Base-by-base conservation (phyloP, 371 early-diverging fungal genomes). In the Umbelopsis sp. region DNA sequence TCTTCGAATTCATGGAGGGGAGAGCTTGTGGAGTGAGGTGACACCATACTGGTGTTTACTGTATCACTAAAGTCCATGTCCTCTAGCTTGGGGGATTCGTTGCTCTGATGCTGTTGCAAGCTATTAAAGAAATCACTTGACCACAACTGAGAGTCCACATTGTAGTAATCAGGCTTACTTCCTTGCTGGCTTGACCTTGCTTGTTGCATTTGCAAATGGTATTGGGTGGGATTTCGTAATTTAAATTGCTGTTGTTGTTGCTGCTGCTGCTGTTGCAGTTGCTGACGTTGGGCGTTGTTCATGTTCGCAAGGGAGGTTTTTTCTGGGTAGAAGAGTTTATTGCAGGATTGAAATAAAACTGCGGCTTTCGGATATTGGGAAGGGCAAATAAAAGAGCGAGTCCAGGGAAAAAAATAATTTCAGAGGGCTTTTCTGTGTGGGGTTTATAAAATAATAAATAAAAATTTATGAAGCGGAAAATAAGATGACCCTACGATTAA, bases 1-100 rank as follows among this genome's bases (percentile, higher is more conserved):
- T 76, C 76, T 51, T 76, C 76, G 52, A 76, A 76, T 14, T 76
- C 76, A 46, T 71, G 71, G 18, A 76, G 25, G 3, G 66, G 64
- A 22, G 76, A 72, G 25, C 73, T 74, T 25, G 57, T 64, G 3
- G 67, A 69, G 24, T 45, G 38, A 29, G 74, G 72, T 25, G 71
- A 69, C 62, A 63, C 35, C 22, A 76, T 73, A 14, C 67, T 67
- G 8, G 70, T 68, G 25, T 68, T 57, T 50, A 57, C 65, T 18
- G 38, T 65, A 35, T 68, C 70, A 32, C 65, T n/a, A 35, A 69
- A 67, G 50, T 69, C 67, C 18, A 71, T 24, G 37, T 51, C 38
- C 12, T 68, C 72, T 9, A 69, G 65, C 35, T 66, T 63, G 14
- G 63, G 70, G 9, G 65, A 45, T 16, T 68, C 57, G 22, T 29